Conservation (phyloP, 2,329 filamentous ascomycete species). For the Colletotrichum lentis region DNA sequence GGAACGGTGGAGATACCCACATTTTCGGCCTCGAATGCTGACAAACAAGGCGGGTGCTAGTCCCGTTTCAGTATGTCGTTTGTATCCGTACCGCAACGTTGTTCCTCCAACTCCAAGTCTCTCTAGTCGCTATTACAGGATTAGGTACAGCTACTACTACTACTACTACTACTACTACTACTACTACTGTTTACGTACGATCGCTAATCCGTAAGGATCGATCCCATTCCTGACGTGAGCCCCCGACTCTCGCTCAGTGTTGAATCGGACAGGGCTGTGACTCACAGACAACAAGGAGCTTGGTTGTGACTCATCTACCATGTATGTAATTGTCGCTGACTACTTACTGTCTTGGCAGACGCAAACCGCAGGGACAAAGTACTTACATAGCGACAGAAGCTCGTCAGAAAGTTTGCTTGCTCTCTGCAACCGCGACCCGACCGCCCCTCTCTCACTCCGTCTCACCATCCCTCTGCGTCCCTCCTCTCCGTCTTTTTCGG, state of each 20-base stretch:
- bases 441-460: background rate
- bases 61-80: slow-evolving; percentile 7
- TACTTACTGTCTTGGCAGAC: slow-evolving; percentile 14
- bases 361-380: background rate
- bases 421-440: background rate
- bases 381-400: slow-evolving; percentile 30
- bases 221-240: slow-evolving; percentile 15
- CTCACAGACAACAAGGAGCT: slow-evolving; percentile 13
- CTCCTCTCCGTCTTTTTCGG: background rate
- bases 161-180: too few species aligned
- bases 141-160: too few species aligned
- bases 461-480: background rate
- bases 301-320: slow-evolving; percentile 13
- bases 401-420: slow-evolving; percentile 29
- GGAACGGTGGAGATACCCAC: background rate
- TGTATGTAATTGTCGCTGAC: slow-evolving; percentile 13
- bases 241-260: background rate
- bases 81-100: slow-evolving; percentile 9
- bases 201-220: slow-evolving; percentile 6
- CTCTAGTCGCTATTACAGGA: background rate
- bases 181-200: too few species aligned
- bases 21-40: slow-evolving; percentile 3
- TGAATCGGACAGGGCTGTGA: slow-evolving; percentile 15
- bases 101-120: background rate
- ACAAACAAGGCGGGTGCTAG: slow-evolving; percentile 14